Percentiles rank a stretch among this genome's conserved stretches.
Conservation (phyloP, 2,329 filamentous ascomycete genomes). For the Fusarium cyanostomum region DNA sequence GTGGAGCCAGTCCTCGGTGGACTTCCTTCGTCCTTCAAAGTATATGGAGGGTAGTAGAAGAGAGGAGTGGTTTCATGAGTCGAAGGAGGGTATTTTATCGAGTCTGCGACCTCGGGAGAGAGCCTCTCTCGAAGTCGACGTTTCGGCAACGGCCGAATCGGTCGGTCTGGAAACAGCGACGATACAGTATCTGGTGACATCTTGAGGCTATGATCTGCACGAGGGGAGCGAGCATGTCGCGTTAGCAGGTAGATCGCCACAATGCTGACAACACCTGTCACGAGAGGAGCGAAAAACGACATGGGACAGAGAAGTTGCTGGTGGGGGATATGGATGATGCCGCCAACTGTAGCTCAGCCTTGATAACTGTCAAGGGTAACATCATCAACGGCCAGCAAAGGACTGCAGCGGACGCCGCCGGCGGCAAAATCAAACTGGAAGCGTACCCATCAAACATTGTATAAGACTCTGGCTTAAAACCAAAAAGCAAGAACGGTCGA, state of each 20-base stretch:
- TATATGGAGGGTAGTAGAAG: conserved; percentile 70
- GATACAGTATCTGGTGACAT: conserved; percentile 82
- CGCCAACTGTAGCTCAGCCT: conserved; percentile 8
- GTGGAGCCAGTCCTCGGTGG: conserved; percentile 30
- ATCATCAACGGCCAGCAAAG: conserved; percentile 17
- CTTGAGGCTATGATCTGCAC: conserved; percentile 57
- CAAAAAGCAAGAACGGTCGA: conserved; percentile 37
- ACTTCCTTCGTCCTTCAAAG: conserved; percentile 58
- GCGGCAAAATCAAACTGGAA: conserved; percentile 27
- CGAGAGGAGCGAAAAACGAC: conserved; percentile 20
- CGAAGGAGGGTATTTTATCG: conserved; percentile 82
- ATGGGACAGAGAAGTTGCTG: conserved; percentile 16
- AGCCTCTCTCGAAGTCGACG: conserved; percentile 87
- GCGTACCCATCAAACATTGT: conserved; percentile 57
- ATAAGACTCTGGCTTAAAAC: conserved; percentile 32
- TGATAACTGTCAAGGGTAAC: conserved; percentile 1
- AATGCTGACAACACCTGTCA: conserved; percentile 21
- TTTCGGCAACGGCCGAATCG: conserved; percentile 92
- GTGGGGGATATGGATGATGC: conserved; percentile 5
- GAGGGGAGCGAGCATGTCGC: conserved; percentile 22
- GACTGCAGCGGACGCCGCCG: neutral
- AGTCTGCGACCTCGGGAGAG: conserved; percentile 83
- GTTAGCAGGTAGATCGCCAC: conserved; percentile 44
- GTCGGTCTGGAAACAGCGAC: conserved; percentile 84
- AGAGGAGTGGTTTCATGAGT: conserved; percentile 76